phyloP scores from a whole-genome alignment of 2,329 filamentous ascomycete species.

The Elsinoe necatrix region DNA sequence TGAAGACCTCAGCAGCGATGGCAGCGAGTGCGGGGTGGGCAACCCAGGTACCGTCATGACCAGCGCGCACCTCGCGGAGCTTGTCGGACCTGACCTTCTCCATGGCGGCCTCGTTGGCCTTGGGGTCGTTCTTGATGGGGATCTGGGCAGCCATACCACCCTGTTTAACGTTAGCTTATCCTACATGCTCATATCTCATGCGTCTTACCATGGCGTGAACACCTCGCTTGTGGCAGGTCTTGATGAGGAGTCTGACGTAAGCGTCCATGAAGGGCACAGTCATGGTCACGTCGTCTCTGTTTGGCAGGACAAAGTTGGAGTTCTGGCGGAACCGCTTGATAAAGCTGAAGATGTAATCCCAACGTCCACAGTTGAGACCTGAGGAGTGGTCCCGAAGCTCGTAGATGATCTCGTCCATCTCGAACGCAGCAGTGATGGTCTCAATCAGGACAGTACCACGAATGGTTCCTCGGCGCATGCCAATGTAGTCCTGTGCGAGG shows the following conservation, averaged over 20 bases:
- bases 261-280: slow-evolving; percentile 97
- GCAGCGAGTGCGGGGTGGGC: slow-evolving; percentile 85
- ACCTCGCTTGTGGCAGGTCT: slow-evolving; percentile 92
- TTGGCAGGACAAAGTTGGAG: slow-evolving; percentile 83
- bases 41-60: slow-evolving; percentile 96
- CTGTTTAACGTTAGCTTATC: slow-evolving; percentile 19
- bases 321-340: slow-evolving; percentile 99
- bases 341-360: slow-evolving; percentile 99
- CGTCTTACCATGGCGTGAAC: slow-evolving; percentile 80
- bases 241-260: slow-evolving; percentile 93
- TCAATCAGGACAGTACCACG: slow-evolving; percentile 93
- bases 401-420: slow-evolving; percentile 99
- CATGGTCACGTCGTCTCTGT: slow-evolving; percentile 89
- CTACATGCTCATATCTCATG: background rate
- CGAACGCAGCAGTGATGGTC: slow-evolving; percentile 94
- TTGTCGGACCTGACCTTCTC: slow-evolving; percentile 88
- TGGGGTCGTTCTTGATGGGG: slow-evolving; percentile 89
- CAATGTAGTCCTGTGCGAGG: slow-evolving; percentile 84
- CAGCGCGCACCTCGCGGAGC: slow-evolving; percentile 87
- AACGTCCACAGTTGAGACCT: slow-evolving; percentile 94
- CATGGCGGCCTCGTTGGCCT: slow-evolving; percentile 91
- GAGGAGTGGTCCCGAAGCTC: slow-evolving; percentile 94
- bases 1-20: slow-evolving; percentile 89
- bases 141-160: slow-evolving; percentile 98
- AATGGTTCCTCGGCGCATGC: slow-evolving; percentile 83